A percentile compares a stretch with the other conserved stretches of the same genome.
These are phyloP conservation scores for Colletotrichum magnum DNA, from an alignment of 2,329 filamentous ascomycete genomes.

Conservation along the genomic window DNA sequence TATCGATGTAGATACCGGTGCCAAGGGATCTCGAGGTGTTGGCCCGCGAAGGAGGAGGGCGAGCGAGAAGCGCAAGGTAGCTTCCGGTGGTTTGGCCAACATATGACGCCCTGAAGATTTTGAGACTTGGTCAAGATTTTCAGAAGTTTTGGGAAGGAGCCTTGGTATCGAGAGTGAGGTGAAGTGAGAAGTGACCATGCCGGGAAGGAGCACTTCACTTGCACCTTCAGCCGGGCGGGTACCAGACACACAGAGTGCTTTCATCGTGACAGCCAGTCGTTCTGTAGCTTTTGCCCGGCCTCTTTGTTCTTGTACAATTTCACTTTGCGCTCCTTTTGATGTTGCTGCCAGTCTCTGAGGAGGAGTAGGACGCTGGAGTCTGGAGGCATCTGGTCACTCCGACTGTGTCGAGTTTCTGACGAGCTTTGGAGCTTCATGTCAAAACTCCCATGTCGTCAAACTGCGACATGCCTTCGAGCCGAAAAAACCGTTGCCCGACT, in stretches of 20 bases:
- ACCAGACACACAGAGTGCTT: conserved; percentile 8
- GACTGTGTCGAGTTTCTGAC: too few relatives aligned
- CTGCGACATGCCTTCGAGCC: too few relatives aligned
- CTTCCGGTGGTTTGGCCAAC: conserved; percentile 3
- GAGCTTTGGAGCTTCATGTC: too few relatives aligned
- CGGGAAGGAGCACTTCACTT: conserved; percentile 16
- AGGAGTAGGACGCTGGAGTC: too few relatives aligned
- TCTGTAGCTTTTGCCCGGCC: neutral
- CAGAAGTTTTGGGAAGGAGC: neutral
- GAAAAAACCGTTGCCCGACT: too few relatives aligned
- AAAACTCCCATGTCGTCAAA: too few relatives aligned
- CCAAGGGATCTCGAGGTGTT: conserved; percentile 13
- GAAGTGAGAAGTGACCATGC: neutral
- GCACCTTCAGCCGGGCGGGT: neutral
- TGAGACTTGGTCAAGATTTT: neutral
- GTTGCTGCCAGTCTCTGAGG: neutral
- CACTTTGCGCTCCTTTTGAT: neutral
- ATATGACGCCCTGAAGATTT: neutral
- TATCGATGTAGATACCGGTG: conserved; percentile 14
- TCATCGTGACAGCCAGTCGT: neutral
- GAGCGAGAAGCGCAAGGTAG: neutral
- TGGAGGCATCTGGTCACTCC: too few relatives aligned
- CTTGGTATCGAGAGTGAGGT: conserved; percentile 11
- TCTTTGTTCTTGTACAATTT: neutral
- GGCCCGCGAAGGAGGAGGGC: conserved; percentile 1